phyloP scores from a whole-genome alignment of 2,329 filamentous ascomycete genomes.

The Pestalotiopsis sp. region DNA sequence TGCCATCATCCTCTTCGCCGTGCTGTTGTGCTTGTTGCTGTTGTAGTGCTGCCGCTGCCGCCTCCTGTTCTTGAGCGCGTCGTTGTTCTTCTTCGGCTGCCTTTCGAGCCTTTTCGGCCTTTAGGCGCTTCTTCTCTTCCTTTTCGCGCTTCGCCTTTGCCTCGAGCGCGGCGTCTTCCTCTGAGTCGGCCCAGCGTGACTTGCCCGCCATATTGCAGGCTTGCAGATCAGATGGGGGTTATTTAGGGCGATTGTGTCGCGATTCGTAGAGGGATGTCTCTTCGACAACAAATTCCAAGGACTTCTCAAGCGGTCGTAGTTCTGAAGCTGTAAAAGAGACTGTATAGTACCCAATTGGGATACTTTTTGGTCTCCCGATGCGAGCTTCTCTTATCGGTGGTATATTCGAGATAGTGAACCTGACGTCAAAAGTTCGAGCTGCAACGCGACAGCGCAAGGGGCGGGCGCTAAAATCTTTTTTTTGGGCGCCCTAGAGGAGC shows the following conservation, averaged over 20 bases:
- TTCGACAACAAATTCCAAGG: too few species aligned
- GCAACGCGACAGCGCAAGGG: constrained; percentile 21
- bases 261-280: background rate
- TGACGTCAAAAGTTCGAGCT: constrained; percentile 15
- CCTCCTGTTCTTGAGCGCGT: constrained; percentile 10
- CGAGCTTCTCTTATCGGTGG: constrained; percentile 1
- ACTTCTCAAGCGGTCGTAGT: background rate
- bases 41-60: constrained; percentile 23
- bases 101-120: constrained; percentile 78
- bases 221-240: background rate
- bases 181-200: constrained; percentile 87
- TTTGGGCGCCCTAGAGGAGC: background rate
- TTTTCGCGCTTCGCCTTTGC: constrained; percentile 78
- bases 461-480: constrained; percentile 1
- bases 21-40: constrained; percentile 36
- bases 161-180: constrained; percentile 76
- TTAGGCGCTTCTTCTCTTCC: constrained; percentile 84
- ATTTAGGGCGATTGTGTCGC: background rate
- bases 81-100: constrained; percentile 54
- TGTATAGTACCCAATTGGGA: background rate
- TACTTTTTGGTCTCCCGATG: background rate
- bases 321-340: background rate
- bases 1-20: constrained; percentile 30
- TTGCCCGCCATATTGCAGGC: constrained; percentile 58
- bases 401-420: background rate